Percentiles rank a stretch among this genome's conserved stretches.
Evolutionary conservation across 2,329 filamentous ascomycete genomes (phyloP).

Genomic region (Botrytis deweyae): DNA sequence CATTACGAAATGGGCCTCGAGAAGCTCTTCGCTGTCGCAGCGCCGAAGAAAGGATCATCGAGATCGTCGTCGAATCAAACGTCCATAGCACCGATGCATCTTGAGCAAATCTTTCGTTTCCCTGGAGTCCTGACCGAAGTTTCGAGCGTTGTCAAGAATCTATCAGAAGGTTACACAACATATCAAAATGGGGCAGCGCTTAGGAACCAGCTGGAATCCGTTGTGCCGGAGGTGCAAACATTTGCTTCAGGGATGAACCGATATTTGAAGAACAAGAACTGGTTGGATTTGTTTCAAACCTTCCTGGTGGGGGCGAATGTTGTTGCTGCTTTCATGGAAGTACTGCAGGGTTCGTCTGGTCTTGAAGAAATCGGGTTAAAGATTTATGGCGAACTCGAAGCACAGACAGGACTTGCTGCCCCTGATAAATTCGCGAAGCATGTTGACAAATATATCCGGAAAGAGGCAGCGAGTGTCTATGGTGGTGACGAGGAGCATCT

Average conservation of each 20-base stretch:
- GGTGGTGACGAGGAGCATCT: conserved; percentile 37
- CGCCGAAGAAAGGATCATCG: conserved; percentile 11
- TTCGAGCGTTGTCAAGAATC: conserved; percentile 18
- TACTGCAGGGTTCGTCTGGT: conserved; percentile 17
- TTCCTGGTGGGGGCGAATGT: conserved; percentile 21
- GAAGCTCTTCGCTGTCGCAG: conserved; percentile 17
- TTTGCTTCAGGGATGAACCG: conserved; percentile 21
- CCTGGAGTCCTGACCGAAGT: conserved; percentile 20
- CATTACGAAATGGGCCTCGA: conserved; percentile 15
- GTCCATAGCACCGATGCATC: neutral
- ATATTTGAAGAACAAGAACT: conserved; percentile 22
- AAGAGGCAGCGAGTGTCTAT: conserved; percentile 22
- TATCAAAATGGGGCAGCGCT: conserved; percentile 22
- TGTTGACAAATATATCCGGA: conserved; percentile 25
- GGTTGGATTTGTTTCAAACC: conserved; percentile 18
- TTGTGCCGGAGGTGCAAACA: conserved; percentile 20
- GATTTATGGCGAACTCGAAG: conserved; percentile 23
- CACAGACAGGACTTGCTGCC: conserved; percentile 24
- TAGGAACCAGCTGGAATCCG: conserved; percentile 19
- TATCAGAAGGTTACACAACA: conserved; percentile 22
- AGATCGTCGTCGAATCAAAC: conserved; percentile 2
- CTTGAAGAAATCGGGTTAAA: conserved; percentile 20
- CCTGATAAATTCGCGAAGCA: conserved; percentile 25
- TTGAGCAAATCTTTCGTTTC: conserved; percentile 21
- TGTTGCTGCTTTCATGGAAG: conserved; percentile 22